phyloP scores from a whole-genome alignment of 805 yeast genomes.

The Metschnikowia cerradonensis region DNA sequence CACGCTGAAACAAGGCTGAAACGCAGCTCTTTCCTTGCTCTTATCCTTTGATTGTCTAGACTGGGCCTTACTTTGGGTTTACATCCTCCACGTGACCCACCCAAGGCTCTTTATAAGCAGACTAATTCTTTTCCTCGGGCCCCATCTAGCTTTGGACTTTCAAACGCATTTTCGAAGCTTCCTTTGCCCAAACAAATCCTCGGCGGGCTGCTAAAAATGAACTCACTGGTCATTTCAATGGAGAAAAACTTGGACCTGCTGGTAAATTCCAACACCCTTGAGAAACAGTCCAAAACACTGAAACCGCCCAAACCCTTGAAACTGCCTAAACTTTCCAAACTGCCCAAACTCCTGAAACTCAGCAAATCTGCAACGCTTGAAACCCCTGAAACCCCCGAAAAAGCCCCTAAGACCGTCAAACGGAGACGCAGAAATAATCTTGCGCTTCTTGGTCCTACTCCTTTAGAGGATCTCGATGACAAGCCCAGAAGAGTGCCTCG shows the following conservation, averaged over 20 bases:
- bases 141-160: too few relatives aligned
- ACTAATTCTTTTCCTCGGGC: too few relatives aligned
- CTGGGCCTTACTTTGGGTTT: background rate
- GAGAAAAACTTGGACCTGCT: background rate
- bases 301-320: background rate
- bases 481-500: conserved; percentile 1
- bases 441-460: background rate
- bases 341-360: background rate
- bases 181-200: too few relatives aligned
- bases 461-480: background rate
- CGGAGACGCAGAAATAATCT: background rate
- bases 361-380: background rate
- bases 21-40: background rate
- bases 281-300: background rate
- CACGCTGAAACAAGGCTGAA: background rate
- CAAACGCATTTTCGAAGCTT: too few relatives aligned
- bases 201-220: background rate
- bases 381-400: background rate
- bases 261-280: background rate
- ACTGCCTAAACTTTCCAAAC: background rate
- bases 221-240: background rate
- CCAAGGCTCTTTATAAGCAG: background rate
- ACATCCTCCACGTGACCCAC: background rate
- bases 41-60: background rate
- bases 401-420: background rate